Conservation (phyloP, 805 yeast genomes). For the Candida easanensis region DNA sequence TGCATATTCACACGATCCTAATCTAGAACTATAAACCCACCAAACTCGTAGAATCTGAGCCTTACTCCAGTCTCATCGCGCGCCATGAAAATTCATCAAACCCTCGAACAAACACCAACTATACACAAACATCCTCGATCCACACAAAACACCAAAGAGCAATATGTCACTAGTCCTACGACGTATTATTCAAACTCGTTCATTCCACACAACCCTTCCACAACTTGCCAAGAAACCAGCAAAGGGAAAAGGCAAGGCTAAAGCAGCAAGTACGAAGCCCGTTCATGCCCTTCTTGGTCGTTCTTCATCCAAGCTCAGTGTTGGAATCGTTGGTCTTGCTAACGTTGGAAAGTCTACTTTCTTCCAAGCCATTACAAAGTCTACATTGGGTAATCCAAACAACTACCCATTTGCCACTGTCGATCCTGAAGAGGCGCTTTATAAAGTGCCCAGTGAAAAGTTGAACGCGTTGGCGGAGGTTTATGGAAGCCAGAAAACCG, state of each 20-base stretch:
- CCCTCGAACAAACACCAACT: not conserved
- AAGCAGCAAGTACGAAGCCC: not conserved
- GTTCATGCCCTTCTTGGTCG: conserved; percentile 25
- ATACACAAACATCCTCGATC: not conserved
- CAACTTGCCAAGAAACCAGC: conserved; percentile 20
- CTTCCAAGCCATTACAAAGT: conserved; percentile 77
- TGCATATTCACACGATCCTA: too few species aligned
- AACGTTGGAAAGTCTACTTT: conserved; percentile 80
- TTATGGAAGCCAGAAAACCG: conserved; percentile 59
- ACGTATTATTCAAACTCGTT: not conserved
- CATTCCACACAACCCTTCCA: not conserved
- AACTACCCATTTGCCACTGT: conserved; percentile 81
- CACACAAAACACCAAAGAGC: not conserved
- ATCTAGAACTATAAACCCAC: too few species aligned
- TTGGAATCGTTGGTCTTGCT: conserved; percentile 79
- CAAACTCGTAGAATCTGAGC: too few species aligned
- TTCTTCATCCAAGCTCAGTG: conserved; percentile 27
- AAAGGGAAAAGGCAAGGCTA: conserved; percentile 2
- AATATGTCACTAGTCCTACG: not conserved
- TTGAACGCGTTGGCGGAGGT: conserved; percentile 52
- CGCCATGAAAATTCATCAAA: not conserved
- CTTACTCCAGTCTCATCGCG: not conserved
- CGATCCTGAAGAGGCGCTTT: conserved; percentile 75
- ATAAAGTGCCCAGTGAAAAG: conserved; percentile 65
- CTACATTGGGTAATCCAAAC: conserved; percentile 68